Conservation (phyloP, 306 rosid species). For the Canavalia gladiata region DNA sequence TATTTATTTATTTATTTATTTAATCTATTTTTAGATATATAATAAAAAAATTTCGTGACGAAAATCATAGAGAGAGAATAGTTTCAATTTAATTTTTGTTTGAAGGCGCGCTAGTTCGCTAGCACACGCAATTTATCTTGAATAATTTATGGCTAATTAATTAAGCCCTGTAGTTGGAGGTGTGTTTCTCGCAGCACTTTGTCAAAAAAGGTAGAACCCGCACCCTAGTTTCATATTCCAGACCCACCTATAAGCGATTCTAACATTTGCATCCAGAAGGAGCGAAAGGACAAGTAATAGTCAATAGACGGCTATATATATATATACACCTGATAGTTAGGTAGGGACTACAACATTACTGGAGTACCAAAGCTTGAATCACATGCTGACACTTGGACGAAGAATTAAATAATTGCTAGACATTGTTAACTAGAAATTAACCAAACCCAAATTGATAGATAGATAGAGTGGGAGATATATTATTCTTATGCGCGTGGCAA, state of each 20-base stretch:
- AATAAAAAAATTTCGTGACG: too few species aligned
- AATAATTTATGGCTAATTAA: neutral
- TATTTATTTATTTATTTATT: too few species aligned
- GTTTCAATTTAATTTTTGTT: neutral
- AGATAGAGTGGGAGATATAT: neutral
- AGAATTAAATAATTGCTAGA: neutral
- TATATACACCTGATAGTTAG: neutral
- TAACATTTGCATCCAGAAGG: neutral
- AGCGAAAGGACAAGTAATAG: neutral
- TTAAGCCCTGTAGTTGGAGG: neutral
- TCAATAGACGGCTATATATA: conserved; percentile 4
- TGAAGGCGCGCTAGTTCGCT: neutral
- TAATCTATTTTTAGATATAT: too few species aligned
- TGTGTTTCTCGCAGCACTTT: neutral
- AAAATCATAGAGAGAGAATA: too few species aligned
- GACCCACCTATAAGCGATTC: neutral
- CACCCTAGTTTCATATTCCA: neutral
- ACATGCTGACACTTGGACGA: neutral
- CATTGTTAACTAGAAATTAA: neutral
- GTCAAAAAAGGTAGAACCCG: neutral
- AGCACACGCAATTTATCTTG: too few species aligned
- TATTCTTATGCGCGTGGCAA: too few species aligned
- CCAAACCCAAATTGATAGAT: neutral
- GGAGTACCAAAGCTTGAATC: neutral
- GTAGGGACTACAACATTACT: neutral